Conservation (phyloP, 306 rosid species). For the Aeschynomene evenia region DNA sequence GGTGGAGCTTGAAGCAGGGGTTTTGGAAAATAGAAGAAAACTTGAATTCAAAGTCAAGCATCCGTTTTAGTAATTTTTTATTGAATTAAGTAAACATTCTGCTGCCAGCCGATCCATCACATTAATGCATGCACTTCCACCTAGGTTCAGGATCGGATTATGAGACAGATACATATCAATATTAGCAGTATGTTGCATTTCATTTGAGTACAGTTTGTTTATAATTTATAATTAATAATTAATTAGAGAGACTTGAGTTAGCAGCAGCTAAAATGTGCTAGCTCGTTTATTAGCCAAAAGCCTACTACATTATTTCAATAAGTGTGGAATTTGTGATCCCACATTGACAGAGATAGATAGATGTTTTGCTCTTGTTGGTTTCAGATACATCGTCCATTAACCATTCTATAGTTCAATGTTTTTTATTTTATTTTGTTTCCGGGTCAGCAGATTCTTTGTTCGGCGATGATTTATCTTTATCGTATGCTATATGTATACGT, state of each 20-base stretch:
- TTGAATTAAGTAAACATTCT: constrained; percentile 9
- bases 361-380: not conserved
- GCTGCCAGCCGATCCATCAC: not conserved
- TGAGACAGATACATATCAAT: too few species aligned
- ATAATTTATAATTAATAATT: too few species aligned
- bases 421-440: too few species aligned
- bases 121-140: constrained; percentile 6
- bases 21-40: constrained; percentile 15
- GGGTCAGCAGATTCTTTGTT: too few species aligned
- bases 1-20: not conserved
- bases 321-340: constrained; percentile 2
- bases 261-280: constrained; percentile 2
- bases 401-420: too few species aligned
- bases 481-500: too few species aligned
- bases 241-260: not conserved
- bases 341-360: not conserved
- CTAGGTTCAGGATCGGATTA: not conserved
- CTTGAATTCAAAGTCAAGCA: constrained; percentile 39
- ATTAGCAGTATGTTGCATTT: not conserved
- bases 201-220: not conserved
- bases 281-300: not conserved
- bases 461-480: too few species aligned
- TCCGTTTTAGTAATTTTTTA: not conserved
- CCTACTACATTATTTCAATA: too few species aligned
- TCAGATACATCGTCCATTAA: not conserved